Percentiles rank a stretch among this genome's conserved stretches.
Evolutionary conservation across 331 rosid genomes (phyloP).

Genomic region (Quercus tomentella): DNA sequence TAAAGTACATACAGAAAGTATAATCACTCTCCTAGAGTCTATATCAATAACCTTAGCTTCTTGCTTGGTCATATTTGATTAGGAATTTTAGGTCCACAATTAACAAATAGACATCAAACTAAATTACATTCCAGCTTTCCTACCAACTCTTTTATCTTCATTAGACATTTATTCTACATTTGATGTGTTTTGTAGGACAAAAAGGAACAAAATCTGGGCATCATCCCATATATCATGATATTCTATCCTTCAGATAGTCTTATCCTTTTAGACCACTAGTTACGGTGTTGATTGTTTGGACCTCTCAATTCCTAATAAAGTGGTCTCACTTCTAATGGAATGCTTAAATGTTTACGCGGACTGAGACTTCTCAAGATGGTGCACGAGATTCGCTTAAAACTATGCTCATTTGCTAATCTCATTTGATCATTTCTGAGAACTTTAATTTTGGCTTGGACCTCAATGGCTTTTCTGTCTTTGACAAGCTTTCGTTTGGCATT

Average conservation of each 20-base stretch:
- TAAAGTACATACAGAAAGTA: background rate
- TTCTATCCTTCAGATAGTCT: background rate
- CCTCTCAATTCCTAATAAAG: background rate
- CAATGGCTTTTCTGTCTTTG: too few relatives aligned
- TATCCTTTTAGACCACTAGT: constrained; percentile 7
- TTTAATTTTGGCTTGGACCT: background rate
- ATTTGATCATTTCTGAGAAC: background rate
- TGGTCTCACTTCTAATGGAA: constrained; percentile 16
- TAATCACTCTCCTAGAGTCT: background rate
- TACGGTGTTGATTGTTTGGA: constrained; percentile 23
- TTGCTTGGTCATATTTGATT: background rate
- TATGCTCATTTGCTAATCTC: background rate
- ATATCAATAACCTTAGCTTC: background rate
- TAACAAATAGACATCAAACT: background rate
- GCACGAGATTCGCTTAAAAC: too few relatives aligned
- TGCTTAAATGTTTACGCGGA: background rate
- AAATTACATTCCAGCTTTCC: background rate
- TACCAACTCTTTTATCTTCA: background rate
- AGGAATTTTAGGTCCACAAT: background rate
- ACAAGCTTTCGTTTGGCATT: background rate
- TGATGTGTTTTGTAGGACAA: background rate
- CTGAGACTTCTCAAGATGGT: background rate
- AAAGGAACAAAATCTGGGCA: background rate
- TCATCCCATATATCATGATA: background rate
- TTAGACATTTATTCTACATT: background rate